Conservation (phyloP, 352 stramenopile species). For the Pythium insidiosum region DNA sequence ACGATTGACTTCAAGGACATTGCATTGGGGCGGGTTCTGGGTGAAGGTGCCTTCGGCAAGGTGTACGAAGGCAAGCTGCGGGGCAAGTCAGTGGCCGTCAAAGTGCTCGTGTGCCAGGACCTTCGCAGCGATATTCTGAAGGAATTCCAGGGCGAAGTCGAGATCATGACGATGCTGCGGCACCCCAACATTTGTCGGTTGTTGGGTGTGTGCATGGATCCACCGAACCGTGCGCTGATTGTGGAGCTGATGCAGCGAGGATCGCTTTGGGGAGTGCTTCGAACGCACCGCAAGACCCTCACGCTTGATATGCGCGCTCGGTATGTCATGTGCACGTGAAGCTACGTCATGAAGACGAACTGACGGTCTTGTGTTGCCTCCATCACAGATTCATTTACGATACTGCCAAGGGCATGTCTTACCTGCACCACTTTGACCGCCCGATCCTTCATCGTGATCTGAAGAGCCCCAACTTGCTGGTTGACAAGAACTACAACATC, state of each 20-base stretch:
- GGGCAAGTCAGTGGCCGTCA: constrained; percentile 55
- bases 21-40: constrained; percentile 47
- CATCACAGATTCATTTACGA: constrained; percentile 54
- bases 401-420: constrained; percentile 77
- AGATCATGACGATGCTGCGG: constrained; percentile 78
- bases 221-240: constrained; percentile 90
- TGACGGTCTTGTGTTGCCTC: not conserved
- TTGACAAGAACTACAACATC: constrained; percentile 78
- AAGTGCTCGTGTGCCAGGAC: constrained; percentile 60
- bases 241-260: constrained; percentile 89
- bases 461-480: constrained; percentile 79
- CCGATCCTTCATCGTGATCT: constrained; percentile 82
- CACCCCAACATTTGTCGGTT: constrained; percentile 96
- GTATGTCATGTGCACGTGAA: not conserved
- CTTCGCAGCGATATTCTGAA: constrained; percentile 49
- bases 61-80: constrained; percentile 65
- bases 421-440: constrained; percentile 75
- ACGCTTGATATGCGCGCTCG: constrained; percentile 41
- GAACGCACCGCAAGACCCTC: constrained; percentile 47
- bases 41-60: constrained; percentile 59
- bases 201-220: constrained; percentile 91
- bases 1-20: constrained; percentile 60
- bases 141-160: constrained; percentile 62
- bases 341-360: not conserved
- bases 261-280: constrained; percentile 89